Percentiles rank a stretch among this genome's conserved stretches.
Evolutionary conservation across 139 green algal species (phyloP).

Genomic region (Pleodorina starrii): DNA sequence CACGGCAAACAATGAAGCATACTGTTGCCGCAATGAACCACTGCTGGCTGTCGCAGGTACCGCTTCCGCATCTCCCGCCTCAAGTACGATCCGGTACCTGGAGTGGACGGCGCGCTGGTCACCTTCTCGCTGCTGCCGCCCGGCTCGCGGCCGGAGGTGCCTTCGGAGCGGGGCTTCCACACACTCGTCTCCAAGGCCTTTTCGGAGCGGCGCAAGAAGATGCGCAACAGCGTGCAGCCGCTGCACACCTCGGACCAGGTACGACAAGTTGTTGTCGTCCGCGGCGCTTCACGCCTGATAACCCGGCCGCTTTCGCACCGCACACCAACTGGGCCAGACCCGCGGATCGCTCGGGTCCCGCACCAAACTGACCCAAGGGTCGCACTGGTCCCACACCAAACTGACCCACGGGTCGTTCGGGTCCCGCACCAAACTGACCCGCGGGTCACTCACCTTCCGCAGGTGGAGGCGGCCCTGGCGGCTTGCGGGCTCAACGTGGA

Average conservation of each 20-base stretch:
- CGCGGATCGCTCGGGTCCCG: too few species aligned
- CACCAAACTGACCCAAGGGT: too few species aligned
- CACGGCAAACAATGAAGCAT: too few species aligned
- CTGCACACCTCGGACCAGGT: constrained; percentile 66
- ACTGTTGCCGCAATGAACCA: too few species aligned
- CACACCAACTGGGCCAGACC: too few species aligned
- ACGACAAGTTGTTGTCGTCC: too few species aligned
- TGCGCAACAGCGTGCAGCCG: constrained; percentile 78
- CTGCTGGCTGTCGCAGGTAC: constrained; percentile 46
- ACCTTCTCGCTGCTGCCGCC: constrained; percentile 78
- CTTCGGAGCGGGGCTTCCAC: constrained; percentile 64
- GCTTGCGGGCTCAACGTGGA: constrained; percentile 30
- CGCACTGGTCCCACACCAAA: too few species aligned
- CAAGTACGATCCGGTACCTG: constrained; percentile 83
- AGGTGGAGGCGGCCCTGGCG: constrained; percentile 62
- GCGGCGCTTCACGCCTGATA: too few species aligned
- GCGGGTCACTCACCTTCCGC: too few species aligned
- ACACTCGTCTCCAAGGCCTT: constrained; percentile 70
- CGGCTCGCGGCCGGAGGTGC: constrained; percentile 30
- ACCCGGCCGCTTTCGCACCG: too few species aligned
- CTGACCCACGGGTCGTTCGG: too few species aligned
- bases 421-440: too few species aligned
- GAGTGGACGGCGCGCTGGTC: constrained; percentile 89
- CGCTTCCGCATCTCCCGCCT: constrained; percentile 75
- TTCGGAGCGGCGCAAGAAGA: constrained; percentile 78